Base-by-base conservation (phyloP, 371 early-diverging fungal genomes). In the Mortierella sp. region DNA sequence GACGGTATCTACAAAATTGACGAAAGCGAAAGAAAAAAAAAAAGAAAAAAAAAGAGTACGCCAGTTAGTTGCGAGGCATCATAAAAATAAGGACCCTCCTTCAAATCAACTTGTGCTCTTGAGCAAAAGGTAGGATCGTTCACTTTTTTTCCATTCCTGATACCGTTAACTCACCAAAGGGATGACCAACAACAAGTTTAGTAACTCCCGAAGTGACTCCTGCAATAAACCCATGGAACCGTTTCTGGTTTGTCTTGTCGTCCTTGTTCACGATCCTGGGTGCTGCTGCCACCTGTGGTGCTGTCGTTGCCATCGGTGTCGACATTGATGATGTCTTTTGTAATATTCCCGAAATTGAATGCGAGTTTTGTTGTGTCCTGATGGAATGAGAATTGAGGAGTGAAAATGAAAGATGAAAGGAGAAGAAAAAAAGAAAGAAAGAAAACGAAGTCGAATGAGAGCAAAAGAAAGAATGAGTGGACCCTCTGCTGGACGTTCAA, bases 141-240 rank as follows among this genome's bases (percentile, higher is more conserved):
- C n/a, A n/a, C n/a, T n/a, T n/a, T n/a, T n/a, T n/a, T n/a, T n/a
- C n/a, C n/a, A n/a, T n/a, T n/a, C n/a, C 14, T 14, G 50, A 13
- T 38, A 38, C 42, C 42, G 42, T 38, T 3, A 16, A 50, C 75
- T 76, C 93, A 94, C 94, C 95, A 80, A 96, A 96, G 26, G 96
- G 96, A 82, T 96, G 96, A 8, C 96, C 96, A 14, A 96, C 96
- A 52, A 90, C 90, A 60, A 96, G 85, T 80, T 96, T 96, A 19
- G 96, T 96, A 21, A 95, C 91, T 19, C 97, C 97, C 3, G 96
- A 95, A 3, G 94, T 93, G 45, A 95, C 90, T 48, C 96, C 97
- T 10, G 95, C 95, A 24, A 93, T 90, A 84, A 96, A 96, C 4
- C 96, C 96, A 54, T 93, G 92, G 58, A 93, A 73, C 55, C 93